Base-by-base conservation (phyloP, 2,329 filamentous ascomycete species). In the Emmonsia crescens region DNA sequence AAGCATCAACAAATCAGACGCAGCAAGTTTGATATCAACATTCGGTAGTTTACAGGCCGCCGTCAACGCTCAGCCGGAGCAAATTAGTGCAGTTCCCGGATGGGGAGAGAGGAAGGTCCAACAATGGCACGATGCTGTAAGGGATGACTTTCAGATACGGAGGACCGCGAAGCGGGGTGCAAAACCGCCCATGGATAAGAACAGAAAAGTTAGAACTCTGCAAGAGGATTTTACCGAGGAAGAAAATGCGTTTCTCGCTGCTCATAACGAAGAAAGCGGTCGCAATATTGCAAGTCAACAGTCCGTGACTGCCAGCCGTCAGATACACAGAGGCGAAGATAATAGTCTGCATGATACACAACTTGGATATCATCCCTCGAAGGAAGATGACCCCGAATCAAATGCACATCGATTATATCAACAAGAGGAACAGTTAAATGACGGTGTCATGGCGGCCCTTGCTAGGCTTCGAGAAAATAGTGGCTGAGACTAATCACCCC, bases 71-170 rank as follows among this genome's bases (percentile, higher is more conserved):
- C 83, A 88, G 52, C 85, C 89, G 0, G 94, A 97, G 72, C 89
- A 96, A 74, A 82, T 99, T 42, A 85, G 86, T 16, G 78, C 89
- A 64, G 85, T 99, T n/a, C 83, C 87, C 36, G 94, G 94, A 0
- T 99, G 92, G 92, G 94, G 94, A 40, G 90, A 95, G 75, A 91
- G 90, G 77, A 99, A 99, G 75, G 91, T 96, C 27, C 88, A 89
- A 74, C 84, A 85, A 62, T 97, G 93, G 93, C 87, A 83, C 67
- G 83, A 80, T 61, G 88, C 89, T 10, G 88, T 96, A 1, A 84
- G 90, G 63, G 91, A 96, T 74, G 90, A 91, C 0, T 96, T 97
- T 68, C 79, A 90, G 62, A 85, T 88, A 5, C 85, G 86, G 68
- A 88, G 87, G 69, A 83, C 89, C 1, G 83, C 82, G n/a, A 89